Conservation (phyloP, 2,329 filamentous ascomycete species). For the Exophiala mesophila region DNA sequence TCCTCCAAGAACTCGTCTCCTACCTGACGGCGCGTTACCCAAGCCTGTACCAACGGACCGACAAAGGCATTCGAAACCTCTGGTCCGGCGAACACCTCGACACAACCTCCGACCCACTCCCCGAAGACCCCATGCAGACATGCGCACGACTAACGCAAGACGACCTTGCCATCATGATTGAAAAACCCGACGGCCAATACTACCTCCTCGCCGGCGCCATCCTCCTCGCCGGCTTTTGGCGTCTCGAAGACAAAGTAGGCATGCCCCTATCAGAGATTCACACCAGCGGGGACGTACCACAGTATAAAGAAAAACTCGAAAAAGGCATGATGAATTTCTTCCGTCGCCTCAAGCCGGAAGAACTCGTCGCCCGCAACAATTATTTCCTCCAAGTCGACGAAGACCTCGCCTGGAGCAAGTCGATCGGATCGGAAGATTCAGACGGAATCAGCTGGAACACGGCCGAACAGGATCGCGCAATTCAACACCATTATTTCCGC, state of each 20-base stretch:
- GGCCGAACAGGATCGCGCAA: slow-evolving; percentile 66
- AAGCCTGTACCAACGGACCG: slow-evolving; percentile 59
- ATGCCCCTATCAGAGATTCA: slow-evolving; percentile 78
- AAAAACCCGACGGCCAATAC: slow-evolving; percentile 70
- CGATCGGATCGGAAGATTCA: slow-evolving; percentile 68
- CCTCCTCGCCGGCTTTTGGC: slow-evolving; percentile 77
- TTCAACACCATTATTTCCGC: slow-evolving; percentile 71
- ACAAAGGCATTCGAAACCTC: slow-evolving; percentile 63
- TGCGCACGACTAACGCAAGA: slow-evolving; percentile 71
- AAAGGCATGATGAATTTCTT: slow-evolving; percentile 81
- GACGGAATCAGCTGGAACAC: slow-evolving; percentile 65
- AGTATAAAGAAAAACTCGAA: slow-evolving; percentile 66
- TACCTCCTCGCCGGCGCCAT: slow-evolving; percentile 70
- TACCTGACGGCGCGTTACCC: slow-evolving; percentile 76
- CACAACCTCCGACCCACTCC: slow-evolving; percentile 57
- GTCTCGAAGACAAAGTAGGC: slow-evolving; percentile 71
- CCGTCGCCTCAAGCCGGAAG: slow-evolving; percentile 62
- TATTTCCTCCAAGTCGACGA: slow-evolving; percentile 89
- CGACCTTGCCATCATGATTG: slow-evolving; percentile 79
- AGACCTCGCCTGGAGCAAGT: slow-evolving; percentile 66
- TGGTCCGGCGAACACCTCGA: slow-evolving; percentile 69
- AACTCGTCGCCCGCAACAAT: slow-evolving; percentile 66
- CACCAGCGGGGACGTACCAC: slow-evolving; percentile 69
- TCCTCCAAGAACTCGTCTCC: slow-evolving; percentile 64
- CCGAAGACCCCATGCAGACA: slow-evolving; percentile 74